Evolutionary conservation across 768 basidiomycete species (phyloP), one percentile per base, ranked within the genome.

Genomic region (Lyophyllum semitale): DNA sequence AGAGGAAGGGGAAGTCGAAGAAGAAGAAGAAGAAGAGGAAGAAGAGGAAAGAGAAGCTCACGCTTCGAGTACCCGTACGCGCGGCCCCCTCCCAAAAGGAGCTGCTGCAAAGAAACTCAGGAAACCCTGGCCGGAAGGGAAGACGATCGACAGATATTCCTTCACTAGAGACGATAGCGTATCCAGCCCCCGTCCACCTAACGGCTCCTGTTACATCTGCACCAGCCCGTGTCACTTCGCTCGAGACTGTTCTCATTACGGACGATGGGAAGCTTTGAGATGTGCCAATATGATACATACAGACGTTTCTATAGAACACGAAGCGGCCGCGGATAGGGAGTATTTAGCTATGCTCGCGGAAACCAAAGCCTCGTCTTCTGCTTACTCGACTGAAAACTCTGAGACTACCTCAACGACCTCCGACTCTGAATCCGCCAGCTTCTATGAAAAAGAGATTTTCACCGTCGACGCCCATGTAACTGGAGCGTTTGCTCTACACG

Each of bases 121-220:
- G n/a, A 25, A 15, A 7, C 27, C 43, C 26, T 45, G 43, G 43
- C 43, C 43, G 5, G 23, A 45, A 18, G 43, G 43, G 4, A 45
- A 45, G 17, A 45, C 27, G 6, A 13, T 45, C 9, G 26, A 29
- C 8, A 23, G 43, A 8, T 45, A 45, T 26, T 4, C 43, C 25
- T 45, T 45, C 20, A n/a, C 43, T 17, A 26, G 25, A 7, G 43
- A 45, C n/a, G 43, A 45, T 15, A 26, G 25, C 13, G 43, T 45
- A 3, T 2, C 29, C 13, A 59, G 48, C 29, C 8, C 13, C 0
- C 23, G 8, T 3, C 25, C 5, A 4, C 55, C 51, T 1, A 54
- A 52, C 13, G 59, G 63, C 0, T 20, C 13, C 0, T 65, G 64
- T 48, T 61, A 53, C 46, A 59, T 65, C 3, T 63, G 64, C 44